Evolutionary conservation across 2,329 filamentous ascomycete species (phyloP).

Genomic region (Aspergillus quadrilineatus): DNA sequence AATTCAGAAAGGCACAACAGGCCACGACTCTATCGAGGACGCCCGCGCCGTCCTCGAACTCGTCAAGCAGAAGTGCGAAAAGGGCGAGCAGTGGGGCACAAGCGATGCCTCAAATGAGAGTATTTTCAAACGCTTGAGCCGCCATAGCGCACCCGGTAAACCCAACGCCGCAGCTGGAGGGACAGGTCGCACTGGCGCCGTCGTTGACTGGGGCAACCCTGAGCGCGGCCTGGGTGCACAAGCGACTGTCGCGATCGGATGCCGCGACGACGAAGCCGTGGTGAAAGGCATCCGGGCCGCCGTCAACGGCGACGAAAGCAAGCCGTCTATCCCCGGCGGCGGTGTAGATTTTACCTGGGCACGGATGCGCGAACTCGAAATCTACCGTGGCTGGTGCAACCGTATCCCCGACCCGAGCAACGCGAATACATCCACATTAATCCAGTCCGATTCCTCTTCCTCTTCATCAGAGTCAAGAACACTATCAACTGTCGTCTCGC

Average conservation of each 20-base stretch:
- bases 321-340: constrained; percentile 46
- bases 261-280: constrained; percentile 57
- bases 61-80: constrained; percentile 93
- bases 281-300: constrained; percentile 56
- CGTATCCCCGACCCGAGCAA: constrained; percentile 49
- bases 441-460: constrained; percentile 17
- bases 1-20: constrained; percentile 77
- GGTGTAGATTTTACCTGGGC: constrained; percentile 65
- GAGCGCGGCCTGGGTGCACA: constrained; percentile 59
- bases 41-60: constrained; percentile 88
- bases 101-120: constrained; percentile 78
- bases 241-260: constrained; percentile 57
- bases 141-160: constrained; percentile 50
- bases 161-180: constrained; percentile 18
- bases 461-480: constrained; percentile 7
- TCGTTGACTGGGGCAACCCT: constrained; percentile 88
- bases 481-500: constrained; percentile 49
- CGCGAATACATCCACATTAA: constrained; percentile 35
- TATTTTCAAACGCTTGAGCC: constrained; percentile 77
- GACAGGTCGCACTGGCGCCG: constrained; percentile 48
- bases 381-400: constrained; percentile 60
- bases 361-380: constrained; percentile 61
- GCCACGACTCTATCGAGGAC: constrained; percentile 92
- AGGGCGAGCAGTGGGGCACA: constrained; percentile 81
- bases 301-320: constrained; percentile 49